Evolutionary conservation across 2,329 filamentous ascomycete genomes (phyloP).

Genomic region (Alternaria gaisen): DNA sequence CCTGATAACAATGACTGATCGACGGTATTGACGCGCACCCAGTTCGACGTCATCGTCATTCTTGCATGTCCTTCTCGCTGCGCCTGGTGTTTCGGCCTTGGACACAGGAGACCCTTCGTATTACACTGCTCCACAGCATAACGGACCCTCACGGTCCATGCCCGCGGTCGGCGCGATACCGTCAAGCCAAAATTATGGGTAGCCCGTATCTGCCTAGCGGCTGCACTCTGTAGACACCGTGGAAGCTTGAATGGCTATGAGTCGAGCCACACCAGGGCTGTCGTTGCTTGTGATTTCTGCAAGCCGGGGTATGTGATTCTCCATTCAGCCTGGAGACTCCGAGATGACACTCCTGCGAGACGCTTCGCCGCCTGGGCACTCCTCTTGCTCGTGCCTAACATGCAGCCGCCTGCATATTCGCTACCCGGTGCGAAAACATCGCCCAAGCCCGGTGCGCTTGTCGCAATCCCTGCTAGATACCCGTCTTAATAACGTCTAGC

Average conservation of each 20-base stretch:
- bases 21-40: not conserved
- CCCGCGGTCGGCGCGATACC: slow-evolving; percentile 22
- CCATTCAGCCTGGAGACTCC: slow-evolving; percentile 26
- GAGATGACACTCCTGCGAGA: slow-evolving; percentile 8
- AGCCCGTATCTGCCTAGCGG: slow-evolving; percentile 24
- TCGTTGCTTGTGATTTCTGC: slow-evolving; percentile 6
- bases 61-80: slow-evolving; percentile 8
- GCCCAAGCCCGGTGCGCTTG: slow-evolving; percentile 9
- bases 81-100: slow-evolving; percentile 20
- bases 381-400: slow-evolving; percentile 24
- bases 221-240: slow-evolving; percentile 22
- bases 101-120: slow-evolving; percentile 12
- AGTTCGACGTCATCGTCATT: slow-evolving; percentile 12
- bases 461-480: slow-evolving; percentile 3
- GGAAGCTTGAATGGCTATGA: slow-evolving; percentile 22
- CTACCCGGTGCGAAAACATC: slow-evolving; percentile 14
- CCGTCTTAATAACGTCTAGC: slow-evolving; percentile 9
- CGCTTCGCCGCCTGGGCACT: slow-evolving; percentile 15
- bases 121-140: slow-evolving; percentile 13
- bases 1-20: slow-evolving; percentile 12
- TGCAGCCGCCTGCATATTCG: slow-evolving; percentile 11
- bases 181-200: slow-evolving; percentile 16
- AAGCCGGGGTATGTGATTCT: slow-evolving; percentile 11
- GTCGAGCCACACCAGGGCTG: slow-evolving; percentile 13
- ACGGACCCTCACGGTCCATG: slow-evolving; percentile 14